Percentiles rank a stretch among this genome's conserved stretches.
These are phyloP conservation scores for Citrus maxima DNA, from an alignment of 345 rosid species.

Conservation along the genomic window DNA sequence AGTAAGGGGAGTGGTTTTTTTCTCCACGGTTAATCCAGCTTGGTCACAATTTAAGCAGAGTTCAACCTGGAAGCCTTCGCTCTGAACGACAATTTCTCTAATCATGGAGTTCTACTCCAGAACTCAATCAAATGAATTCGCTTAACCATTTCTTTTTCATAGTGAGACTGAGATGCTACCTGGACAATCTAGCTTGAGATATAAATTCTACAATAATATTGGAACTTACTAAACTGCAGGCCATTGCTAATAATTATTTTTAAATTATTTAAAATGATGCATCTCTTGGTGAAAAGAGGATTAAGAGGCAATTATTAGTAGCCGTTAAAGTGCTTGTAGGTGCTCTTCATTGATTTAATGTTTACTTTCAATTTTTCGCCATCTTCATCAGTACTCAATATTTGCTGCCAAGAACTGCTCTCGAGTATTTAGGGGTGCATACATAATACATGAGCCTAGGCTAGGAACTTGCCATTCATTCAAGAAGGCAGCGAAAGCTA, in stretches of 20 bases:
- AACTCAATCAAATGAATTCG: background rate
- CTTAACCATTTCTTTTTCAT: too few species aligned
- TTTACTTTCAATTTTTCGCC: background rate
- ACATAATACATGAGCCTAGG: background rate
- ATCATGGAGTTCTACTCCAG: background rate
- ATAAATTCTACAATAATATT: background rate
- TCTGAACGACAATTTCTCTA: background rate
- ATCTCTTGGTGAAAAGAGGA: background rate
- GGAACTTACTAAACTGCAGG: background rate
- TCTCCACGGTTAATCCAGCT: background rate
- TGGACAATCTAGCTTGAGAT: background rate
- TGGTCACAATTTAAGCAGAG: background rate
- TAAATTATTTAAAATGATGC: background rate
- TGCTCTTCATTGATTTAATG: background rate
- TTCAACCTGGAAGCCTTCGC: background rate
- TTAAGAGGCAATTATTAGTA: background rate
- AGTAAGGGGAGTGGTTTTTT: too few species aligned
- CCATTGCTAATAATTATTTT: background rate
- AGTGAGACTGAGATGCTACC: too few species aligned
- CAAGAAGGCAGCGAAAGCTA: background rate
- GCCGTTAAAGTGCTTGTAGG: background rate
- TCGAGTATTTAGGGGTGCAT: background rate
- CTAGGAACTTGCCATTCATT: background rate
- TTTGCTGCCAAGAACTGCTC: background rate
- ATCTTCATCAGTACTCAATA: background rate